Base-by-base conservation (phyloP, 352 stramenopile species). In the Phytophthora chlamydospora region DNA sequence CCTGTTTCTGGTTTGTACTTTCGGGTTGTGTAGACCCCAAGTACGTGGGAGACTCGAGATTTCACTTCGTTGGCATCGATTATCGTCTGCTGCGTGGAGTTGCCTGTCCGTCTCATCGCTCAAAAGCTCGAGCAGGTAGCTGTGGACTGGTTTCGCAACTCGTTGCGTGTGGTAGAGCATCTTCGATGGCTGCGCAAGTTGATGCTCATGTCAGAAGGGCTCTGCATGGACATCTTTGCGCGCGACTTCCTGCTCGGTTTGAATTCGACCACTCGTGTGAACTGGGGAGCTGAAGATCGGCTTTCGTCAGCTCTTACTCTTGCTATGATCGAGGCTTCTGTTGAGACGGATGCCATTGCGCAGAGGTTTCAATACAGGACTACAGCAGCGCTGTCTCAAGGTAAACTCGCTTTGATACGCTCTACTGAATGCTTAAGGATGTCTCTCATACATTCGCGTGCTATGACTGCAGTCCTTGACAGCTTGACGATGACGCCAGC, bases 141-240 rank as follows among this genome's bases (percentile, higher is more conserved):
- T 0, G 42, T 90, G 12, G 47, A 68, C 14, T 75, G 76, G 21
- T 78, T 90, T 56, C 54, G 75, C 13, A 54, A 63, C 2, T 73
- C 78, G 2, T 52, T 90, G 5, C 42, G 75, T 3, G 13, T 91
- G 14, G 53, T 81, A 44, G 52, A 68, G 19, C 80, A 93, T 43
- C 58, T 90, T 10, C 41, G 66, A 24, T 90, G 82, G 82, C 51
- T 91, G 14, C 76, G 78, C 14, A 85, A 74, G 14, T 62, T 93
- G 16, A 76, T 86, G 74, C 69, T 91, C 14, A 91, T 91, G 82
- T 77, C 73, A 16, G 82, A 90, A 67, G 82, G 82, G 2, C 62
- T 91, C 7, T 90, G 80, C 35, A 88, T 90, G 68, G 71, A 85
- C 42, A 88, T 90, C 24, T 89, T 93, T 24, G 69, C 71, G 17